Percentiles rank a stretch among this genome's conserved stretches.
phyloP scores from a whole-genome alignment of 2,329 filamentous ascomycete species.

The Fusarium circinatum region DNA sequence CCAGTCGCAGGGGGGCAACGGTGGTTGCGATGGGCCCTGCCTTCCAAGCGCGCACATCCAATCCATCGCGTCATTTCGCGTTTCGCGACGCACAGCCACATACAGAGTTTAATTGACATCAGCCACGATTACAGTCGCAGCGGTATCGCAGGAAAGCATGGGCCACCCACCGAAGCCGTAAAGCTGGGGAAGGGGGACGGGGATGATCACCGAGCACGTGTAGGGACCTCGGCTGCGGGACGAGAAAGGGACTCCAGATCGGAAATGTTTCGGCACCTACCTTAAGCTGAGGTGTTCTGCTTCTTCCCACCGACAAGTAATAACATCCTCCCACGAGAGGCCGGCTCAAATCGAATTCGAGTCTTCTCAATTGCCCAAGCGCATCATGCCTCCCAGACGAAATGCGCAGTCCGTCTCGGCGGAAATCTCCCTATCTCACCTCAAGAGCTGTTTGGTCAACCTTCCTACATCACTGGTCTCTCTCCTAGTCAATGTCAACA shows the following conservation, averaged over 20 bases:
- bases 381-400: constrained; percentile 60
- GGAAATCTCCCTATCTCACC: constrained; percentile 84
- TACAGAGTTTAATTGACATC: constrained; percentile 41
- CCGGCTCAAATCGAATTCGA: background rate
- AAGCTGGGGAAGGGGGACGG: constrained; percentile 36
- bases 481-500: constrained; percentile 87
- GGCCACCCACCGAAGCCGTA: background rate
- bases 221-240: constrained; percentile 49
- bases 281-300: background rate
- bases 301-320: constrained; percentile 22
- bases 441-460: constrained; percentile 96
- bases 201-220: constrained; percentile 49
- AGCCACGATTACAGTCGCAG: constrained; percentile 26
- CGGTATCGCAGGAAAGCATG: constrained; percentile 5
- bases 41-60: constrained; percentile 9
- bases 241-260: constrained; percentile 30
- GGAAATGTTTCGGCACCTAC: constrained; percentile 32
- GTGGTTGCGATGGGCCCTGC: constrained; percentile 27
- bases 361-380: background rate
- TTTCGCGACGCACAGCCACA: constrained; percentile 45
- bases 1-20: constrained; percentile 43
- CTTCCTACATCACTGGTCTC: constrained; percentile 86
- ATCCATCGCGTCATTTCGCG: constrained; percentile 50
- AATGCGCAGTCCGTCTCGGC: constrained; percentile 75
- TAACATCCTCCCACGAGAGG: constrained; percentile 6